Evolutionary conservation across 495 filamentous ascomycete species (phyloP), one percentile per base, ranked within the genome.

Genomic region (Extremus antarcticus): DNA sequence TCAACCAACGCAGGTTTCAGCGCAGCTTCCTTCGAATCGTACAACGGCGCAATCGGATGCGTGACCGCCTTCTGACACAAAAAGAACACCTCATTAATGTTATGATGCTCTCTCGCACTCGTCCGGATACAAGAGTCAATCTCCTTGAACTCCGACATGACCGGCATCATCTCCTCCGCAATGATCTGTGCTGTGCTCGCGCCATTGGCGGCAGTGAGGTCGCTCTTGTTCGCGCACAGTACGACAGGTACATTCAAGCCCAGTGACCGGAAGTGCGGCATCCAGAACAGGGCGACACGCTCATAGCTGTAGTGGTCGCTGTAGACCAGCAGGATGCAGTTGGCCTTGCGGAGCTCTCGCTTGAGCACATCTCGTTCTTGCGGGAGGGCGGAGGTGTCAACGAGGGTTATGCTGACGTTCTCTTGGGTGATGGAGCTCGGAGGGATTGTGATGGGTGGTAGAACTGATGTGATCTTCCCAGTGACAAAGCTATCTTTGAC

Each of bases 241-340:
- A 97, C 87, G 2, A 98, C 92, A 0, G 92, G 65, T n/a, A 98
- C 90, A 67, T 98, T 98, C 59, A 98, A 92, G 9, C 94, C 94
- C 43, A 98, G 78, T 9, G 89, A 94, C 45, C 92, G 85, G 70
- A 98, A 97, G 70, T 95, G 88, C 23, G 92, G 92, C 73, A 95
- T 84, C 92, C 92, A 98, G 68, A 96, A 98, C 17, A 98, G 72
- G 16, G 92, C 92, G 17, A 98, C 90, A 22, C 92, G 80, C 61
- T 97, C 94, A 78, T 97, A 97, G 76, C 90, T 95, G 69, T 97
- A 98, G 66, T 96, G 90, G 66, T 97, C 94, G 50, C 90, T 88
- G 66, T 97, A 98, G 29, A 97, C 90, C 15, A 98, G 79, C n/a
- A 96, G 74, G 52, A 98, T 97, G 48, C 95, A 91, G 66, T 95